Evolutionary conservation across 805 yeast genomes (phyloP).

Genomic region (Candida fluviatilis): DNA sequence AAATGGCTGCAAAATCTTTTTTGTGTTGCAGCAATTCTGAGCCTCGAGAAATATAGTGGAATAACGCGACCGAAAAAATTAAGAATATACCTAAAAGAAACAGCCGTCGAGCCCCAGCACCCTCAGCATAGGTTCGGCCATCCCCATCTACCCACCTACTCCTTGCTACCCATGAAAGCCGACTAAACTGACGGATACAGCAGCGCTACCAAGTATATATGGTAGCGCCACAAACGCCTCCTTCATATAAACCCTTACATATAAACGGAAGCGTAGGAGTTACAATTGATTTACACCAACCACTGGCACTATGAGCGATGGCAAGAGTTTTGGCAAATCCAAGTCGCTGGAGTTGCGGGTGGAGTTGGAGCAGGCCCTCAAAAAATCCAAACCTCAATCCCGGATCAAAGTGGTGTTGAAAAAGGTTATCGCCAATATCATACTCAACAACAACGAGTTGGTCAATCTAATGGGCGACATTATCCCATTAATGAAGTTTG

Average conservation of each 20-base stretch:
- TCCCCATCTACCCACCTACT: too few species aligned
- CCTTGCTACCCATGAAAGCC: too few species aligned
- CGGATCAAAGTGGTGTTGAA: conserved; percentile 44
- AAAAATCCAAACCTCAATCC: conserved; percentile 36
- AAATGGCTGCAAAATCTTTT: not conserved
- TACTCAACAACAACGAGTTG: conserved; percentile 79
- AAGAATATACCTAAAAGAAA: too few species aligned
- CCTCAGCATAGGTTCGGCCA: too few species aligned
- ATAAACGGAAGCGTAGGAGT: too few species aligned
- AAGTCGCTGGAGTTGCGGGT: conserved; percentile 38
- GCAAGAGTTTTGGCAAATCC: conserved; percentile 34
- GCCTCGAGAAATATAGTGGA: too few species aligned
- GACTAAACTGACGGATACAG: too few species aligned
- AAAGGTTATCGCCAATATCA: conserved; percentile 77
- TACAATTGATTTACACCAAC: too few species aligned
- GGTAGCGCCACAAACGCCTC: not conserved
- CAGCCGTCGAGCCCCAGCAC: too few species aligned
- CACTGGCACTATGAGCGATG: conserved; percentile 31
- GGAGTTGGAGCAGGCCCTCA: conserved; percentile 40
- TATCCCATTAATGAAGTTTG: conserved; percentile 43
- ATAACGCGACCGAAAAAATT: too few species aligned
- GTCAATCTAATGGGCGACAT: conserved; percentile 63
- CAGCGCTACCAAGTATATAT: not conserved
- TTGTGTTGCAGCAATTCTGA: too few species aligned
- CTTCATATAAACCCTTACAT: too few species aligned